A percentile compares a stretch with the other conserved stretches of the same genome.
These are phyloP conservation scores for Boletus bicolor DNA, from an alignment of 768 basidiomycete species.

Conservation along the genomic window DNA sequence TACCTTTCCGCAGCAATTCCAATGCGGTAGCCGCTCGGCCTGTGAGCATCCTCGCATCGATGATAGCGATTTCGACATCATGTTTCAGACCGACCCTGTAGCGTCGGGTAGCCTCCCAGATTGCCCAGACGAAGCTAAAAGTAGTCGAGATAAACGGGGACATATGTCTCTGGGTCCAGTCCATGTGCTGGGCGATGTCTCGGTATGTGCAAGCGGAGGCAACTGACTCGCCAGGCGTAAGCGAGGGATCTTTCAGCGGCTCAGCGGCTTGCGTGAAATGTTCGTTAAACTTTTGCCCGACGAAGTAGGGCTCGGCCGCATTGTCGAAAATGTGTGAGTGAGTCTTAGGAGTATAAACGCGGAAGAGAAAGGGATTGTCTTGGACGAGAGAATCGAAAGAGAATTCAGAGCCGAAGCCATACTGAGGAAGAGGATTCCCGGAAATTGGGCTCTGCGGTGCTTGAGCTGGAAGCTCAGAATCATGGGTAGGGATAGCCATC, in stretches of 20 bases:
- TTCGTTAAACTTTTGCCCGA: slow-evolving; percentile 63
- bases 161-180: slow-evolving; percentile 70
- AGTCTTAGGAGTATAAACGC: slow-evolving; percentile 73
- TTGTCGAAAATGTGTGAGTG: slow-evolving; percentile 51
- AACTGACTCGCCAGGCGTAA: slow-evolving; percentile 31
- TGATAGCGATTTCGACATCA: slow-evolving; percentile 74
- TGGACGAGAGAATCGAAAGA: slow-evolving; percentile 59
- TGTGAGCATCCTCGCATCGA: slow-evolving; percentile 61
- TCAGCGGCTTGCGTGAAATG: slow-evolving; percentile 36
- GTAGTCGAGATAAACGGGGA: slow-evolving; percentile 74
- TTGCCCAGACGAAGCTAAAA: slow-evolving; percentile 78
- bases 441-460: slow-evolving; percentile 21
- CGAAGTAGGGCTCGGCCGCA: slow-evolving; percentile 56
- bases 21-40: slow-evolving; percentile 62
- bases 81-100: slow-evolving; percentile 71
- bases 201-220: slow-evolving; percentile 43
- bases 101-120: slow-evolving; percentile 79
- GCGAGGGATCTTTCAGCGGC: slow-evolving; percentile 33
- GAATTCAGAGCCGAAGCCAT: slow-evolving; percentile 64
- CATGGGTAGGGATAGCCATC: slow-evolving; percentile 24
- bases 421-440: slow-evolving; percentile 53
- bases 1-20: slow-evolving; percentile 53
- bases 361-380: slow-evolving; percentile 73
- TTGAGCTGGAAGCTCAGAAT: slow-evolving; percentile 14
- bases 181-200: slow-evolving; percentile 68